Percentiles rank a stretch among this genome's conserved stretches.
Evolutionary conservation across 805 yeast species (phyloP).

Genomic region (Spathaspora gorwiae): DNA sequence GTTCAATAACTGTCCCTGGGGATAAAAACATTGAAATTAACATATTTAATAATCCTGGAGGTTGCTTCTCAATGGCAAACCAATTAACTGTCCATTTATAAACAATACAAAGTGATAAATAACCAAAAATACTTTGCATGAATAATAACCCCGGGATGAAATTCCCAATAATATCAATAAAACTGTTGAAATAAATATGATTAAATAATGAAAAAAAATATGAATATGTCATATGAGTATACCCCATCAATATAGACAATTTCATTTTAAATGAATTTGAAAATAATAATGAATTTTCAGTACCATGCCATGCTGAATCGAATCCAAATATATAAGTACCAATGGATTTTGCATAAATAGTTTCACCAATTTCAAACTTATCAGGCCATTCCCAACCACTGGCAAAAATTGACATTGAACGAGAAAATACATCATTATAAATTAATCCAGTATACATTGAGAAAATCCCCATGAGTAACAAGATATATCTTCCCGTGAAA

Average conservation of each 20-base stretch:
- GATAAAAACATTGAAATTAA: slow-evolving; percentile 91
- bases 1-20: slow-evolving; percentile 84
- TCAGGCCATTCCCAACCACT: slow-evolving; percentile 96
- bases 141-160: slow-evolving; percentile 90
- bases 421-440: slow-evolving; percentile 91
- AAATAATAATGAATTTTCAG: slow-evolving; percentile 86
- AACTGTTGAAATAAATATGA: slow-evolving; percentile 60
- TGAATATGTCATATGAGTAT: slow-evolving; percentile 89
- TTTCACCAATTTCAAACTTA: slow-evolving; percentile 62
- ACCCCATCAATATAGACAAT: slow-evolving; percentile 90
- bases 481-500: slow-evolving; percentile 83
- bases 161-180: slow-evolving; percentile 83
- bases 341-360: slow-evolving; percentile 58
- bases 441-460: slow-evolving; percentile 93
- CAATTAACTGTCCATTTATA: slow-evolving; percentile 96
- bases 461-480: slow-evolving; percentile 87
- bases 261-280: slow-evolving; percentile 98
- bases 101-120: slow-evolving; percentile 76
- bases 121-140: slow-evolving; percentile 96
- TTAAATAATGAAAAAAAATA: slow-evolving; percentile 81
- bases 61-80: slow-evolving; percentile 68
- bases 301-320: slow-evolving; percentile 96
- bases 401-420: slow-evolving; percentile 79
- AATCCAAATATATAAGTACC: slow-evolving; percentile 82
- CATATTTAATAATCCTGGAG: slow-evolving; percentile 94